A percentile compares a stretch with the other conserved stretches of the same genome.
These are phyloP conservation scores for Venturia carpophila DNA, from an alignment of 2,329 filamentous ascomycete genomes.

Conservation along the genomic window DNA sequence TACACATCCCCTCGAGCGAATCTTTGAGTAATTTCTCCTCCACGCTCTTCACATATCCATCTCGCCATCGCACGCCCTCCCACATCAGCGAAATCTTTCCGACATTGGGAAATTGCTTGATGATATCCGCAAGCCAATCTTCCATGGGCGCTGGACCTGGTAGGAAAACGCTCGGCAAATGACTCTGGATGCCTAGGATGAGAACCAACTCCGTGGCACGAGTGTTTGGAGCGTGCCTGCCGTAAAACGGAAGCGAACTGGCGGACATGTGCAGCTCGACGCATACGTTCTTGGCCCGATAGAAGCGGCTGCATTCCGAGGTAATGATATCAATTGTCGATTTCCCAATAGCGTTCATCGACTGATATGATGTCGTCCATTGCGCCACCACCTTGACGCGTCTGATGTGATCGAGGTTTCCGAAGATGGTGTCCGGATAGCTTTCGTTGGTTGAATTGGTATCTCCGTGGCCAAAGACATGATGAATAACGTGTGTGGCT, in stretches of 20 bases:
- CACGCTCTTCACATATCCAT: background rate
- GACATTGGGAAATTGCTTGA: slow-evolving; percentile 1
- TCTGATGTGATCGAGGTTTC: background rate
- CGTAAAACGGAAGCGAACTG: background rate
- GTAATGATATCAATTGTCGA: background rate
- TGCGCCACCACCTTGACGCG: background rate
- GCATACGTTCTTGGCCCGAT: background rate
- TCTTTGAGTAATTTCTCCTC: background rate
- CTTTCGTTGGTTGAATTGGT: background rate
- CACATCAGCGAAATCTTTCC: slow-evolving; percentile 2
- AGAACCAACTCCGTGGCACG: background rate
- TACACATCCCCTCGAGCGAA: background rate
- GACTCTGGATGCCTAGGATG: background rate
- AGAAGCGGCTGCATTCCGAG: background rate
- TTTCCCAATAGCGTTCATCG: background rate
- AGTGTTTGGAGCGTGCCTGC: background rate
- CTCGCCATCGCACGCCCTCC: background rate
- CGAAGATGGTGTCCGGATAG: background rate
- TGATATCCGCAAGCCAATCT: slow-evolving; percentile 4
- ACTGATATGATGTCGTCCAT: background rate
- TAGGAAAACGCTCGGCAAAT: background rate
- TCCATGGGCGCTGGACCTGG: slow-evolving; percentile 6
- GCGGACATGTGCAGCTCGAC: background rate
- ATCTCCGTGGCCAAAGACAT: background rate
- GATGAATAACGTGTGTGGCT: background rate